Evolutionary conservation across 495 filamentous ascomycete genomes (phyloP), one percentile per base, ranked within the genome.

Genomic region (Platismatia glauca): DNA sequence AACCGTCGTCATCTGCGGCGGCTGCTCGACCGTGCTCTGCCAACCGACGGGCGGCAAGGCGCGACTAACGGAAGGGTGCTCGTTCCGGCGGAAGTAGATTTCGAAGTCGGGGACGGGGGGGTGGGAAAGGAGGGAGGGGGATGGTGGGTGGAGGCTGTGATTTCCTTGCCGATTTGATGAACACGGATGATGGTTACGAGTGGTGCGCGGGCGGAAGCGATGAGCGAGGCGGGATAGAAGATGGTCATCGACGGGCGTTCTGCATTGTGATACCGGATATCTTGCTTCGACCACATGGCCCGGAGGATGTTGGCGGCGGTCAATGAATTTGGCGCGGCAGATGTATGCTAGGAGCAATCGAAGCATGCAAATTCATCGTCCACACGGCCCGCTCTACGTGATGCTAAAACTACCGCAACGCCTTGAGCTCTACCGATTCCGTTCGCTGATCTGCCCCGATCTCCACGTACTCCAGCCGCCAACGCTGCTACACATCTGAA

Each of bases 21-120:
- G 93, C 67, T 97, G 93, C 87, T 92, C 90, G 63, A 95, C 91
- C 68, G 90, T 94, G 61, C 89, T 97, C 55, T 97, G 94, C 87
- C 94, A 98, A 78, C 94, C 94, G 65, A 98, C 94, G 66, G 94
- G 94, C 82, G 90, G 94, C 68, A 98, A 98, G 83, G 94, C 94
- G 70, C 78, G 94, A 71, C 82, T 98, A 70, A 98, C 94, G 60
- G 94, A 98, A 85, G 94, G 93, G 69, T 98, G 94, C 86, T 96
- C 92, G 73, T 98, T 97, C 88, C 86, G 94, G 82, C 88, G 90
- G 79, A 98, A 98, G 91, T 98, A 96, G 83, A 88, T 72, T 35
- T 35, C 9, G 34, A 70, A 2, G 15, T 3, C 38, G 2, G 2
- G 15, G 6, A 9, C 7, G 7, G 20, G 8, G 22, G 8, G 18